Evolutionary conservation across 768 basidiomycete species (phyloP).

Genomic region (Boletus patriciae): DNA sequence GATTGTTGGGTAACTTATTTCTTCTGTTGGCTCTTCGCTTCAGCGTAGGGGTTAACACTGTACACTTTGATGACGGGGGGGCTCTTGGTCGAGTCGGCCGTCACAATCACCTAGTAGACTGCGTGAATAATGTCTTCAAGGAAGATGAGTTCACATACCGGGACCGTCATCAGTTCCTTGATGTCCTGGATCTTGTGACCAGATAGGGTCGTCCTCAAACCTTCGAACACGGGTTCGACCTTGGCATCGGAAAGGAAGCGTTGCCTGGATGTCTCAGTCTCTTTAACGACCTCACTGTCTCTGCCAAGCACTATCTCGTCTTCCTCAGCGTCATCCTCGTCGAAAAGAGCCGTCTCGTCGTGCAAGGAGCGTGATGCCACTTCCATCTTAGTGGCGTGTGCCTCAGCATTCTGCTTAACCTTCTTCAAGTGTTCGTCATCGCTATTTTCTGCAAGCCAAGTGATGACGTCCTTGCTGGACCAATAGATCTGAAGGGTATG

Average conservation of each 20-base stretch:
- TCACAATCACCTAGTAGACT: constrained; percentile 77
- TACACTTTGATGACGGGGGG: constrained; percentile 97
- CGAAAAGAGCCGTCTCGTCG: constrained; percentile 85
- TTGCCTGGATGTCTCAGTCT: constrained; percentile 71
- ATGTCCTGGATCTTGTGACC: constrained; percentile 98
- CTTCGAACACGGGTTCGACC: constrained; percentile 78
- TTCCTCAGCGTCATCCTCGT: constrained; percentile 79
- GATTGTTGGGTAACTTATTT: constrained; percentile 33
- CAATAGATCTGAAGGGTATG: constrained; percentile 95
- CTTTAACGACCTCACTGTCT: constrained; percentile 39
- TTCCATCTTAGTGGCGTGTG: constrained; percentile 90
- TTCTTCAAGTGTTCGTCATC: constrained; percentile 96
- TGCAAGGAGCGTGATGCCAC: constrained; percentile 81
- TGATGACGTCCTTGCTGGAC: constrained; percentile 92
- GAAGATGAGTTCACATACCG: constrained; percentile 51
- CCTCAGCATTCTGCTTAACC: constrained; percentile 90
- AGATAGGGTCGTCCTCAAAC: constrained; percentile 63
- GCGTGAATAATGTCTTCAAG: constrained; percentile 4
- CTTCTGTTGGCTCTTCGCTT: constrained; percentile 38
- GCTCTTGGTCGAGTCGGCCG: constrained; percentile 92
- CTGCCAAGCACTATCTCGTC: constrained; percentile 81
- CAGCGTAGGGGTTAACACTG: constrained; percentile 89
- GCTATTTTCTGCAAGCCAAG: constrained; percentile 91
- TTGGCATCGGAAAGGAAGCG: constrained; percentile 74
- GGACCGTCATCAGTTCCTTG: constrained; percentile 88